Percentiles rank a stretch among this genome's conserved stretches.
phyloP scores from a whole-genome alignment of 2,329 filamentous ascomycete genomes.

The Aspergillus fischeri region DNA sequence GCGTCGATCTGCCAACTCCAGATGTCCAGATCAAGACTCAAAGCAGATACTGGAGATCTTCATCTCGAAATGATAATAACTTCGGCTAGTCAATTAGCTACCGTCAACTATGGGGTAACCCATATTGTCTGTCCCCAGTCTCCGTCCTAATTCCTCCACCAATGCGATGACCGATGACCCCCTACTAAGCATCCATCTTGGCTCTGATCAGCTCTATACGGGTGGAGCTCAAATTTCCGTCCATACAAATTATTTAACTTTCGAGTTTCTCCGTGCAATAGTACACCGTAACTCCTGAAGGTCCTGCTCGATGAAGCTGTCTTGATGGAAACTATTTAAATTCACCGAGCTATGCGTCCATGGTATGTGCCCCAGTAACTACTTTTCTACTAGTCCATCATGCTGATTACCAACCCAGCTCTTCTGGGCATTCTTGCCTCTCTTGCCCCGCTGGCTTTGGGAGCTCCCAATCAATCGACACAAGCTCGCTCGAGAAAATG shows the following conservation, averaged over 20 bases:
- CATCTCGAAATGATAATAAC: neutral
- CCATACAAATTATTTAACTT: neutral
- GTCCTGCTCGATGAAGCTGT: neutral
- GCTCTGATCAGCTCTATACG: neutral
- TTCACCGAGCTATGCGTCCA: neutral
- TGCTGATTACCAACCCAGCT: conserved; percentile 2
- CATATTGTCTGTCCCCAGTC: neutral
- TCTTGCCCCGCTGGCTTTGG: neutral
- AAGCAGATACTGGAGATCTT: neutral
- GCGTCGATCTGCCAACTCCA: neutral
- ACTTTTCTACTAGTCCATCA: conserved; percentile 8
- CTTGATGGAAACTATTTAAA: neutral
- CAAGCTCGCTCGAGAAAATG: conserved; percentile 11
- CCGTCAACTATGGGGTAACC: neutral
- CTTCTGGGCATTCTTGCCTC: neutral
- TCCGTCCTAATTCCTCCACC: conserved; percentile 6
- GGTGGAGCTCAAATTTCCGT: neutral
- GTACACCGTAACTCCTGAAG: neutral
- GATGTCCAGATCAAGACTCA: too few relatives aligned
- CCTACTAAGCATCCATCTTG: neutral
- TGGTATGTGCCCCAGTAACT: neutral
- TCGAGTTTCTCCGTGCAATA: neutral
- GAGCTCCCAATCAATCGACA: neutral
- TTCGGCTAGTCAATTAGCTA: neutral
- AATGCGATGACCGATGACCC: conserved; percentile 1